Base-by-base conservation (phyloP, 1,284 basidiomycete species). In the Ceratobasidium sp. region DNA sequence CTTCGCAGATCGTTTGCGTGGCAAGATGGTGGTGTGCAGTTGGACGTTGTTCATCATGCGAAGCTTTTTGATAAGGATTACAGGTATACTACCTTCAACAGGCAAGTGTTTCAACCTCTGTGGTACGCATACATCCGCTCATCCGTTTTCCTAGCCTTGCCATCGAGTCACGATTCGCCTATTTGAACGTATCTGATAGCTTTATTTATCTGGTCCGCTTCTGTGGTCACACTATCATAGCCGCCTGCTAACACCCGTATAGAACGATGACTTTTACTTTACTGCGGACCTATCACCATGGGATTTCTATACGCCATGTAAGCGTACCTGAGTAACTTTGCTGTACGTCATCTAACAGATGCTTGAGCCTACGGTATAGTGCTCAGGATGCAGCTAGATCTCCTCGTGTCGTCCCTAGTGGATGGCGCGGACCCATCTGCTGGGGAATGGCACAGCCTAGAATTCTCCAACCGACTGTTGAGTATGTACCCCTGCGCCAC, bases 221-320 rank as follows among this genome's bases (percentile, higher is more conserved):
- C 51, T 43, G 57, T 44, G 19, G 25, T 13, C 4, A 11, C 8
- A 8, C 43, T n/a, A 44, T 19, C 11, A 61, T 25, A 37, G 19
- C 61, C 66, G 17, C 43, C 29, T 25, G 19, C 54, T 65, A n/a
- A 75, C 44, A 51, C 66, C 22, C 29, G 52, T 29, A 52, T 61
- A 59, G 77, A 79, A 79, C 46, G 78, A 79, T 43, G 78, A 79
- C 67, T 51, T 78, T 25, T 78, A 77, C 76, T 78, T 79, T 34
- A 34, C 65, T 19, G 52, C 68, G 17, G 56, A 65, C 34, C 69
- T 79, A 19, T 49, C 59, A 32, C 57, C 65, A 25, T 59, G 59
- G 43, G 77, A 78, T 62, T 79, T 79, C 65, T 77, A 79, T 56
- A 76, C 75, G 5, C 61, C 67, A 59, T 70, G 78, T 78, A 64